Conservation (phyloP, 163 green algal species). For the Scenedesmus sp. region DNA sequence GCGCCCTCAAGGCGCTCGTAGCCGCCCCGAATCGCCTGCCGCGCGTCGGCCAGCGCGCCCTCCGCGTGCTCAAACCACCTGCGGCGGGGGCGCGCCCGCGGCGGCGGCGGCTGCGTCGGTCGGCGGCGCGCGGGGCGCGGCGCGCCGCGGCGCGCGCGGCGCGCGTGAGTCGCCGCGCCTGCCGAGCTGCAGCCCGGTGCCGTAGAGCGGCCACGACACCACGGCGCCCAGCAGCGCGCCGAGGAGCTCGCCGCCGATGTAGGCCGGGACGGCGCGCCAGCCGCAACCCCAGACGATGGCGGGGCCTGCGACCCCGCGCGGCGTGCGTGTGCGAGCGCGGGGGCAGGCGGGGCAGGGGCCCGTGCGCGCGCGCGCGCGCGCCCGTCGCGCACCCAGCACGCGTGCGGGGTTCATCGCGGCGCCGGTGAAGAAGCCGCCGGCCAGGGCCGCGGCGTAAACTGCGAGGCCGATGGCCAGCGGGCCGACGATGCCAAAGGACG, state of each 20-base stretch:
- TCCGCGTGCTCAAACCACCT: conserved; percentile 32
- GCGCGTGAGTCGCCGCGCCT: background rate
- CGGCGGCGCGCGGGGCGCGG: too few species aligned
- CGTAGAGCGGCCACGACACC: conserved; percentile 42
- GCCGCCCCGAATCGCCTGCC: background rate
- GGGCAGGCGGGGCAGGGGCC: too few species aligned
- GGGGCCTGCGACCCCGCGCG: conserved; percentile 35
- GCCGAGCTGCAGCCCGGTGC: conserved; percentile 37
- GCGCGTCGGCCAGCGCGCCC: background rate
- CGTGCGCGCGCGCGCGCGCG: too few species aligned
- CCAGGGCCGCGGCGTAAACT: conserved; percentile 12
- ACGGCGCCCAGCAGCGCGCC: conserved; percentile 3
- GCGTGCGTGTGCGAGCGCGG: too few species aligned
- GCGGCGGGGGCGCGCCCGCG: background rate
- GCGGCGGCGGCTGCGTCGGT: too few species aligned
- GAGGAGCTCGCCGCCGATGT: conserved; percentile 32
- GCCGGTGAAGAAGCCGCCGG: conserved; percentile 32
- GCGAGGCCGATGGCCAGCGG: conserved; percentile 76
- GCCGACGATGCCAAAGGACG: conserved; percentile 72
- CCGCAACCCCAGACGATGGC: conserved; percentile 33
- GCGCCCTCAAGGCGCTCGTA: conserved; percentile 35
- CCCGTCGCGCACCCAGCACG: conserved; percentile 19
- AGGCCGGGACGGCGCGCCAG: conserved; percentile 13
- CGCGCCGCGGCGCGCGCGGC: background rate
- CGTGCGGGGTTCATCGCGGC: conserved; percentile 32